Evolutionary conservation across 1,139 yeast species (phyloP).

Genomic region (Kodamaea sp.): DNA sequence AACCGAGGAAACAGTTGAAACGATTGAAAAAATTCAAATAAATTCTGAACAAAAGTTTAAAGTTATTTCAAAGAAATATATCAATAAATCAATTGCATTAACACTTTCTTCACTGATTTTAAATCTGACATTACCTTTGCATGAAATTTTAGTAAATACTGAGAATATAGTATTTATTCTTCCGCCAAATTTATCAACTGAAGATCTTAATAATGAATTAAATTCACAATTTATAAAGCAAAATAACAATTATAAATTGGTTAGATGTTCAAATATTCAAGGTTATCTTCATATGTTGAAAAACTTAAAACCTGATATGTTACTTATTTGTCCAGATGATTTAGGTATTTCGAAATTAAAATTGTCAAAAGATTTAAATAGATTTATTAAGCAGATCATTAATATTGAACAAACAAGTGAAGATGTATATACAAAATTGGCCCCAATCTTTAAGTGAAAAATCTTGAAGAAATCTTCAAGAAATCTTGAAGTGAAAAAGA

Average conservation of each 20-base stretch:
- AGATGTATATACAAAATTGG: slow-evolving; percentile 26
- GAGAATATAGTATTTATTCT: slow-evolving; percentile 46
- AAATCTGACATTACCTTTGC: slow-evolving; percentile 37
- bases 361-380: slow-evolving; percentile 36
- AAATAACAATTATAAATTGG: slow-evolving; percentile 35
- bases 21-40: slow-evolving; percentile 7
- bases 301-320: slow-evolving; percentile 42
- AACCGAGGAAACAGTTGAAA: slow-evolving; percentile 1
- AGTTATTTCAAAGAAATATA: slow-evolving; percentile 21
- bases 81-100: slow-evolving; percentile 38
- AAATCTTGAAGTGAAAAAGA: no score
- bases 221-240: slow-evolving; percentile 11
- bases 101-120: slow-evolving; percentile 44
- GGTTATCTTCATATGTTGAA: slow-evolving; percentile 42
- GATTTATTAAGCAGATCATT: slow-evolving; percentile 39
- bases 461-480: no score
- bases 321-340: slow-evolving; percentile 43
- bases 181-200: slow-evolving; percentile 44
- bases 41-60: slow-evolving; percentile 1
- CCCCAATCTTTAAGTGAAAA: slow-evolving; percentile 20
- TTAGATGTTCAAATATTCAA: slow-evolving; percentile 40
- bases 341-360: slow-evolving; percentile 31
- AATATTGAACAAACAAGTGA: slow-evolving; percentile 33
- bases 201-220: slow-evolving; percentile 30
- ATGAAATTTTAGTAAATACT: slow-evolving; percentile 35